Evolutionary conservation across 352 stramenopile species (phyloP), one percentile per base, ranked within the genome.

Genomic region (Phytopythium sindhum): DNA sequence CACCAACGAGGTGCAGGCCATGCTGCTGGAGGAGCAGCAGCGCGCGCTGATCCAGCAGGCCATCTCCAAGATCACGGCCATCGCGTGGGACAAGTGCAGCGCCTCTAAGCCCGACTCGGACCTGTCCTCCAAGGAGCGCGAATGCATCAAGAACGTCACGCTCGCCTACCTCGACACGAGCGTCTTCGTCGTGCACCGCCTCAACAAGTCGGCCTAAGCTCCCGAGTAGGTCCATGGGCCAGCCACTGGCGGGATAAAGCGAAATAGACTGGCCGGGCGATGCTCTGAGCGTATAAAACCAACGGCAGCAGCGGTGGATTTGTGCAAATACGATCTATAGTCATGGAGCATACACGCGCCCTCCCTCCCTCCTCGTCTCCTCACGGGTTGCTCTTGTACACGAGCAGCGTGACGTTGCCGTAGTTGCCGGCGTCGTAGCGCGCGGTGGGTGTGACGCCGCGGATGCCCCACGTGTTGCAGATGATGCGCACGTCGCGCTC

Each of bases 71-170:
- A 93, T 96, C 70, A 93, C 89, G 57, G 83, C 86, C 23, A 81
- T 96, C 57, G 89, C 87, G 35, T 96, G 87, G 87, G 88, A 96
- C 70, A 96, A 93, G 69, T 96, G 89, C 70, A 93, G 84, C 69
- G 84, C 81, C 56, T 82, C 67, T 73, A 94, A 92, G 68, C 86
- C 87, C 37, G 88, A 95, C 70, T 77, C 77, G 61, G 82, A 91
- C 66, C 85, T 96, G 45, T 88, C 82, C 59, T 91, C 74, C 65
- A 87, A 81, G 64, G 87, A 96, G 63, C 72, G 73, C 53, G 79
- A 90, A 55, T 96, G 89, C 72, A 91, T 96, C 68, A 90, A 91
- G 81, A 95, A 95, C 78, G 81, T 91, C 65, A 91, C 88, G 64
- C 72, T 84, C 41, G 78, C 87, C 33, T 96, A 96, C 77, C 72